These are phyloP conservation scores for Dicorynia guianensis DNA, from an alignment of 306 rosid species.

Conservation along the genomic window DNA sequence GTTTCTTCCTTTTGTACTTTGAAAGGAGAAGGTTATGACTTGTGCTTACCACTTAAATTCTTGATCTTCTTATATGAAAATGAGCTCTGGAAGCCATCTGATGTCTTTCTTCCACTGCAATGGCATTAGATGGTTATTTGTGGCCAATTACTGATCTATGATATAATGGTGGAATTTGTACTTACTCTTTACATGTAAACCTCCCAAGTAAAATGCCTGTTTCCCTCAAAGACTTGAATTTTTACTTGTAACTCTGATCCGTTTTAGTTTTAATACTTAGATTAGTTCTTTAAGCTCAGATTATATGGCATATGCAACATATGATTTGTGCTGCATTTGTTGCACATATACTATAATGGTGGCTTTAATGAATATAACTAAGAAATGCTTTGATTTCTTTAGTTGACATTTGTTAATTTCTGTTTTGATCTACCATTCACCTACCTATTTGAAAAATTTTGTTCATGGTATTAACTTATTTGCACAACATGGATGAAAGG, in stretches of 20 bases:
- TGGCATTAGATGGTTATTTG: background rate
- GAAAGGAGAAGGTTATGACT: slow-evolving; percentile 25
- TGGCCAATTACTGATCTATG: background rate
- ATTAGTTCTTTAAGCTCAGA: too few species aligned
- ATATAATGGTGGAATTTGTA: background rate
- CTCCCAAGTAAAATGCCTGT: background rate
- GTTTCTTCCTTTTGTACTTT: too few species aligned
- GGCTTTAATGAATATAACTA: background rate
- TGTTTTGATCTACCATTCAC: background rate
- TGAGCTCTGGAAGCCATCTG: slow-evolving; percentile 17
- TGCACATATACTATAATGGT: background rate
- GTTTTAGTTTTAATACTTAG: background rate
- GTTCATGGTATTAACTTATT: background rate
- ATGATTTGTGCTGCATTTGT: background rate
- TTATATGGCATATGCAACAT: background rate
- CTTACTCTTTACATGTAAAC: too few species aligned
- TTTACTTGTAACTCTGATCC: background rate
- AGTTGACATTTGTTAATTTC: background rate
- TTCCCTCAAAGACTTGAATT: background rate
- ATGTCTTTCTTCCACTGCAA: background rate
- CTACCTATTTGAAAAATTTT: background rate
- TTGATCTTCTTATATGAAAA: slow-evolving; percentile 3
- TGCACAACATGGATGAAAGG: background rate
- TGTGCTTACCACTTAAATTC: slow-evolving; percentile 33
- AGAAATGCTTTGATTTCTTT: background rate